Base-by-base conservation (phyloP, 1,284 basidiomycete species). In the Takashimella koratensis region DNA sequence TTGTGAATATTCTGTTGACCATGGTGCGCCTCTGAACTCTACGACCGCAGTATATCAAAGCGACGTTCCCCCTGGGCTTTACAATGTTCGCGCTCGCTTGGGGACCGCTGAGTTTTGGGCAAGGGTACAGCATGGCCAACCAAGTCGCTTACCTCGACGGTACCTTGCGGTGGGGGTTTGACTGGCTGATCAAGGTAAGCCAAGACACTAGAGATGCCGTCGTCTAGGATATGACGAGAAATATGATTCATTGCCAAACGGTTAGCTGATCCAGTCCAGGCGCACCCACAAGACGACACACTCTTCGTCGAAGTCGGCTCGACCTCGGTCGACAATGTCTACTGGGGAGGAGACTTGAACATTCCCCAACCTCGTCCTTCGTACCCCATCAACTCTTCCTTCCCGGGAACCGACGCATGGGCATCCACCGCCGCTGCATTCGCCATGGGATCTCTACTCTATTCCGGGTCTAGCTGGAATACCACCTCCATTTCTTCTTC, bases 121-220 rank as follows among this genome's bases (percentile, higher is more conserved):
- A 58, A 83, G 92, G 87, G 3, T 95, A 90, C 69, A 87, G 90
- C 56, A 63, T 84, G 43, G 83, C 88, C 44, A 86, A 87, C 51
- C 92, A 95, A 74, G 91, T 90, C 1, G 82, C 84, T 2, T 95
- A 95, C 71, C 83, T 95, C 21, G 92, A 95, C 65, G 82, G 84
- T 55, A 90, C 87, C 78, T 74, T 93, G 45, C 83, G 92, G 54
- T 94, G 89, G 88, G 87, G 90, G 24, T 82, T 91, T 45, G 88
- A 92, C 74, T 96, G 90, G 90, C 77, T 95, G 44, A 87, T 92
- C 48, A 90, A 88, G 78, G 89, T 86, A 56, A 60, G 77, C 61
- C n/a, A n/a, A n/a, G n/a, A n/a, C n/a, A n/a, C n/a, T n/a, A n/a
- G n/a, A n/a, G n/a, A n/a, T n/a, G n/a, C n/a, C n/a, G n/a, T n/a